Evolutionary conservation across 805 yeast species (phyloP).

Genomic region (Hanseniaspora thailandica): DNA sequence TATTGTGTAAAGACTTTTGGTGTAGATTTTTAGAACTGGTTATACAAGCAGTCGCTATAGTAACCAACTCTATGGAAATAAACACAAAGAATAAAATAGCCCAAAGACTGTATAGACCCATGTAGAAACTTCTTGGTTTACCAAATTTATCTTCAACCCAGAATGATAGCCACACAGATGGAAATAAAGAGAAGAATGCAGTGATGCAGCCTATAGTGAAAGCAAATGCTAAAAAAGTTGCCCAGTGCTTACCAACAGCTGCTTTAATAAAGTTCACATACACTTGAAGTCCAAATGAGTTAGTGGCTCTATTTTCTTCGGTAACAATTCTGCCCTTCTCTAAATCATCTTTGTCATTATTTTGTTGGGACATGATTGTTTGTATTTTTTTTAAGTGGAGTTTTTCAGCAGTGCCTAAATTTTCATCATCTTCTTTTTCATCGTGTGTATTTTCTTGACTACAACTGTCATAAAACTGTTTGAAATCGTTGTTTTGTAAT

Average conservation of each 20-base stretch:
- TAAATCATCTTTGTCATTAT: constrained; percentile 12
- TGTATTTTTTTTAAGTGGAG: no score
- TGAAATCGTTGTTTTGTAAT: no score
- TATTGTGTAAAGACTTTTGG: constrained; percentile 44
- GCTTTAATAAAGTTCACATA: constrained; percentile 40
- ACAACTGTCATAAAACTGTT: no score
- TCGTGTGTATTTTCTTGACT: no score
- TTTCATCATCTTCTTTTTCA: no score
- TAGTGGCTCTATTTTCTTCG: constrained; percentile 50
- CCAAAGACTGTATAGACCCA: constrained; percentile 63
- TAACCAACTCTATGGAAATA: constrained; percentile 27
- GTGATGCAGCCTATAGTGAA: constrained; percentile 22
- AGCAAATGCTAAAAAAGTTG: constrained; percentile 21
- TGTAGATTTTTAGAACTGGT: constrained; percentile 50
- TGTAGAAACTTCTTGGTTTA: constrained; percentile 45
- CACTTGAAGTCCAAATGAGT: constrained; percentile 39
- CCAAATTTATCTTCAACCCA: constrained; percentile 62
- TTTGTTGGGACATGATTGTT: no score
- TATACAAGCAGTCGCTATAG: constrained; percentile 32
- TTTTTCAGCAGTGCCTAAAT: no score
- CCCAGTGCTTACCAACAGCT: constrained; percentile 41
- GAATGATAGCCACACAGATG: constrained; percentile 61
- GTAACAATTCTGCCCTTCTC: constrained; percentile 32
- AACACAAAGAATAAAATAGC: constrained; percentile 38
- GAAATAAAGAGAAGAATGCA: constrained; percentile 26